Percentiles rank a stretch among this genome's conserved stretches.
Conservation (phyloP, 768 basidiomycete species). For the Pleurotus citrinopileatus region DNA sequence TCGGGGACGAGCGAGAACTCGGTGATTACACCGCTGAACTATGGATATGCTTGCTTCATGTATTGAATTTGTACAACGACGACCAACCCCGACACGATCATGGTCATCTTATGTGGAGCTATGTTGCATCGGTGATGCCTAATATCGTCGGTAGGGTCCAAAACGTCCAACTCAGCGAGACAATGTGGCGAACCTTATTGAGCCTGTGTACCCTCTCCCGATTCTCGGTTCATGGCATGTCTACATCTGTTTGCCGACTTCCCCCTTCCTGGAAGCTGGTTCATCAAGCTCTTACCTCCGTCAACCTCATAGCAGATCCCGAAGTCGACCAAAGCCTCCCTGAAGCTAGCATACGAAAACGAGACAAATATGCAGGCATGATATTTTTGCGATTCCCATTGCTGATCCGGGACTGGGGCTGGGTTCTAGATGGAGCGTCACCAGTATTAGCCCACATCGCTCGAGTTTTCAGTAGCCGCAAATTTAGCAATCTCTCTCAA, state of each 20-base stretch:
- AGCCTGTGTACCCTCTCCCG: constrained; percentile 74
- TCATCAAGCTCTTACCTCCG: constrained; percentile 49
- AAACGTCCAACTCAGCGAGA: constrained; percentile 53
- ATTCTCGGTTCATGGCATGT: constrained; percentile 56
- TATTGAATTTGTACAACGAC: constrained; percentile 30
- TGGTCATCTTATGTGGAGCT: constrained; percentile 42
- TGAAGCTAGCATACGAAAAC: constrained; percentile 39
- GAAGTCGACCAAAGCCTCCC: constrained; percentile 38
- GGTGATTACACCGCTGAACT: constrained; percentile 45
- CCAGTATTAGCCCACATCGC: constrained; percentile 61
- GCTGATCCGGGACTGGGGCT: constrained; percentile 75
- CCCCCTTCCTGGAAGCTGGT: constrained; percentile 68
- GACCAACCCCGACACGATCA: constrained; percentile 10
- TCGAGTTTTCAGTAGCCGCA: constrained; percentile 73
- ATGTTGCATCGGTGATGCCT: constrained; percentile 33
- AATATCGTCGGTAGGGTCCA: constrained; percentile 14
- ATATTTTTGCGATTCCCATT: constrained; percentile 71
- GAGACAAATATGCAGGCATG: constrained; percentile 69
- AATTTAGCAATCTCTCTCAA: constrained; percentile 67
- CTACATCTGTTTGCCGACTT: constrained; percentile 32
- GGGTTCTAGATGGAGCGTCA: constrained; percentile 60
- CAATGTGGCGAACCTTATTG: constrained; percentile 70
- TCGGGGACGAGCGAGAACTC: constrained; percentile 22
- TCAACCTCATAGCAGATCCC: constrained; percentile 52
- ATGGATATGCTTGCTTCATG: constrained; percentile 74